Conservation (phyloP, 768 basidiomycete species). For the Naganishia vaughanmartiniae region DNA sequence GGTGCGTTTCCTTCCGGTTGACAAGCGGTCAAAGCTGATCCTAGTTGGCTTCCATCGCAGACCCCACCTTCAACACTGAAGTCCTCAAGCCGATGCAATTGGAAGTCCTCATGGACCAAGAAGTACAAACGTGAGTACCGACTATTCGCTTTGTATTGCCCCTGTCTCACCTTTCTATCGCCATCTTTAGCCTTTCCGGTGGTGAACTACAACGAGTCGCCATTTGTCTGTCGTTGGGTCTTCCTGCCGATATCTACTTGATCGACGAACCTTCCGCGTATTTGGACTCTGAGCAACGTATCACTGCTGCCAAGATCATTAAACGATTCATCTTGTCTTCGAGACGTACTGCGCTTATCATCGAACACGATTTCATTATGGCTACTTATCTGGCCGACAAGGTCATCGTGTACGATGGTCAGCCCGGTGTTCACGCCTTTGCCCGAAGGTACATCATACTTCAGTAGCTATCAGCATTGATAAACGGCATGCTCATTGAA, state of each 20-base stretch:
- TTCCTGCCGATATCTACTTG: slow-evolving; percentile 72
- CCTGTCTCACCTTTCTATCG: neutral
- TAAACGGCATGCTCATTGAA: slow-evolving; percentile 15
- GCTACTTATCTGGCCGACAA: slow-evolving; percentile 98
- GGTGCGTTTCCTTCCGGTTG: slow-evolving; percentile 43
- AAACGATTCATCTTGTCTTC: slow-evolving; percentile 95
- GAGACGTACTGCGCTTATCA: slow-evolving; percentile 96
- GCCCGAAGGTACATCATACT: slow-evolving; percentile 72
- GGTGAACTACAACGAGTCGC: slow-evolving; percentile 98
- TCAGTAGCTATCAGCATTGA: neutral
- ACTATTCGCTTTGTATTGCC: slow-evolving; percentile 29
- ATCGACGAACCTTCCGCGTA: slow-evolving; percentile 77
- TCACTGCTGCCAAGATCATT: slow-evolving; percentile 95
- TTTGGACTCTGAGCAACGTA: slow-evolving; percentile 99
- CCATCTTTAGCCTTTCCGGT: slow-evolving; percentile 65
- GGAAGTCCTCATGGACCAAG: slow-evolving; percentile 93
- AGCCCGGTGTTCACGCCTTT: slow-evolving; percentile 80
- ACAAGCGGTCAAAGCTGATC: neutral
- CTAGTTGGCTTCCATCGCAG: slow-evolving; percentile 22
- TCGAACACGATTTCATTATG: slow-evolving; percentile 99
- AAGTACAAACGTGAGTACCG: slow-evolving; percentile 70
- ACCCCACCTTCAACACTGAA: slow-evolving; percentile 98
- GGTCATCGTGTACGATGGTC: slow-evolving; percentile 53
- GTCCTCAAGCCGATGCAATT: slow-evolving; percentile 96
- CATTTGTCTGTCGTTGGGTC: slow-evolving; percentile 86